Conservation (phyloP, 805 yeast genomes). For the Zygosaccharomyces bisporus region DNA sequence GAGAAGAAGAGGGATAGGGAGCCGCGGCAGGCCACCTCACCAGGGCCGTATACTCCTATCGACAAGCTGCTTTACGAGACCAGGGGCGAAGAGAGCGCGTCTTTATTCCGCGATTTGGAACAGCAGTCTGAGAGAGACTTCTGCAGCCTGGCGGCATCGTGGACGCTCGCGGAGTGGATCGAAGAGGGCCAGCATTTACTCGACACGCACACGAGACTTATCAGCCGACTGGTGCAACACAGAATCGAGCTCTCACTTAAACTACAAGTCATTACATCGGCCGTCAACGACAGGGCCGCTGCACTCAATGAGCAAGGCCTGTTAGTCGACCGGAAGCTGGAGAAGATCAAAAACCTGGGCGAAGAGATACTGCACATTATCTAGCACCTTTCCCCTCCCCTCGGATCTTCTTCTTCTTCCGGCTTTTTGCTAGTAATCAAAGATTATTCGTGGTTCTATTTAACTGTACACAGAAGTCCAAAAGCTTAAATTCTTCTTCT, state of each 20-base stretch:
- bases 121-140: conserved; percentile 23
- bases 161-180: conserved; percentile 39
- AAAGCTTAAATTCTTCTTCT: conserved; percentile 73
- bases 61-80: conserved; percentile 10
- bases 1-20: background rate
- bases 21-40: conserved; percentile 7
- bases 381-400: conserved; percentile 9
- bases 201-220: conserved; percentile 35
- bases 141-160: conserved; percentile 28
- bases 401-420: background rate
- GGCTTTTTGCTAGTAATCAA: conserved; percentile 9
- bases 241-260: conserved; percentile 41
- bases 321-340: conserved; percentile 35
- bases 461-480: conserved; percentile 25
- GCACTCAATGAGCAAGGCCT: conserved; percentile 35
- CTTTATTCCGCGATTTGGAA: conserved; percentile 15
- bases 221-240: conserved; percentile 36
- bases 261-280: conserved; percentile 38
- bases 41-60: conserved; percentile 13
- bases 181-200: conserved; percentile 35
- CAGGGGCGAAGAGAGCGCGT: background rate
- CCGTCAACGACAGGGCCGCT: conserved; percentile 38
- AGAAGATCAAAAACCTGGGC: conserved; percentile 41
- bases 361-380: conserved; percentile 39
- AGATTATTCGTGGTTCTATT: conserved; percentile 21